Conservation (phyloP, 2,329 filamentous ascomycete genomes). For the Sphaerulina vaccinii region DNA sequence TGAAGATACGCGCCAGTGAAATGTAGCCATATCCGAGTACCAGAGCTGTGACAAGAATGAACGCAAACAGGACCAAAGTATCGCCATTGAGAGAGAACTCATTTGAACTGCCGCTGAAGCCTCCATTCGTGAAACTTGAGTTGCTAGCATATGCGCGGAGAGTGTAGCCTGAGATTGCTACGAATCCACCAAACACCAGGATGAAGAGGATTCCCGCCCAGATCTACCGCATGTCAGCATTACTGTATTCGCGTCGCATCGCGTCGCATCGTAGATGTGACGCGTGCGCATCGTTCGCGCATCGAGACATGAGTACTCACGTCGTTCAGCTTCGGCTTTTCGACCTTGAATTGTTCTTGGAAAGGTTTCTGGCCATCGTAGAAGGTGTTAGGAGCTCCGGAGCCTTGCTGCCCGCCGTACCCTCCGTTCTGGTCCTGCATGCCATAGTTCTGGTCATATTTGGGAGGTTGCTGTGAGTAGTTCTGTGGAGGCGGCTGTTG, state of each 20-base stretch:
- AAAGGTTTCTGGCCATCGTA: slow-evolving; percentile 55
- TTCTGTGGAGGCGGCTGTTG: slow-evolving; percentile 12
- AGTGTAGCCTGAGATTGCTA: slow-evolving; percentile 71
- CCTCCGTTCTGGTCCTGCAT: slow-evolving; percentile 8
- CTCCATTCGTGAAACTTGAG: slow-evolving; percentile 58
- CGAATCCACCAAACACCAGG: slow-evolving; percentile 68
- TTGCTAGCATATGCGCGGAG: slow-evolving; percentile 71
- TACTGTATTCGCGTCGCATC: background rate
- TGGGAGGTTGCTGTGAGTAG: slow-evolving; percentile 14
- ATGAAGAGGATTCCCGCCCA: slow-evolving; percentile 85
- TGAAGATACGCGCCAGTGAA: slow-evolving; percentile 50
- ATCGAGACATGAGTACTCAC: slow-evolving; percentile 10
- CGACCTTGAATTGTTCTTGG: slow-evolving; percentile 77
- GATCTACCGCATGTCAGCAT: slow-evolving; percentile 37
- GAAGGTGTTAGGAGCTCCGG: slow-evolving; percentile 26
- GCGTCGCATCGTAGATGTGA: background rate
- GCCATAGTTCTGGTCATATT: slow-evolving; percentile 19
- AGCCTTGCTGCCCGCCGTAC: slow-evolving; percentile 28
- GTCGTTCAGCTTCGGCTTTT: slow-evolving; percentile 86
- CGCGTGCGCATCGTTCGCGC: background rate
- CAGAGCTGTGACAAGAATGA: slow-evolving; percentile 71
- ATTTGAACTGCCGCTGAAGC: slow-evolving; percentile 70
- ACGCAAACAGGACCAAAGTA: slow-evolving; percentile 80
- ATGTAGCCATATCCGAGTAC: slow-evolving; percentile 77
- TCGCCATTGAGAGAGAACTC: slow-evolving; percentile 73